Conservation (phyloP, 176 grass and related monocot genomes). For the Areca catechu region DNA sequence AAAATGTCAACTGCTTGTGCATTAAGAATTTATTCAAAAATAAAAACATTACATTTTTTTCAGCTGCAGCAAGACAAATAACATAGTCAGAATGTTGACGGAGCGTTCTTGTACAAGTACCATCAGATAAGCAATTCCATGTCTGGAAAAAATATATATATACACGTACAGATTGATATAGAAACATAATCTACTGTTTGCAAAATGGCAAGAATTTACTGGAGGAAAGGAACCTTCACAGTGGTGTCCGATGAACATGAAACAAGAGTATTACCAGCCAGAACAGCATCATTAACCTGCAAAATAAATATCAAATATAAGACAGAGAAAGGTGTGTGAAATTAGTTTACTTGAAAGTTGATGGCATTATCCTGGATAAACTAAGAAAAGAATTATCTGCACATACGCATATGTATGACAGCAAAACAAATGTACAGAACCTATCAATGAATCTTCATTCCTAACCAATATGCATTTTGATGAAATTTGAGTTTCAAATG, state of each 20-base stretch:
- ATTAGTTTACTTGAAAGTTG: too few relatives aligned
- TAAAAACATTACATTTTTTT: constrained; percentile 66
- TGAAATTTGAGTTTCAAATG: too few relatives aligned
- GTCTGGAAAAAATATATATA: constrained; percentile 39
- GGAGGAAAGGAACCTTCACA: constrained; percentile 54
- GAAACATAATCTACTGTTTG: neutral
- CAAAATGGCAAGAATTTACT: too few relatives aligned
- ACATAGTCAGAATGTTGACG: constrained; percentile 95
- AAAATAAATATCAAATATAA: constrained; percentile 19
- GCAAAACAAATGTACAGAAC: too few relatives aligned
- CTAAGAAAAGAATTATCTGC: too few relatives aligned
- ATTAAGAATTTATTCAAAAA: too few relatives aligned
- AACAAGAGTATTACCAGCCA: constrained; percentile 77
- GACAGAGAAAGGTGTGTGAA: constrained; percentile 1
- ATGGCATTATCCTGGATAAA: too few relatives aligned
- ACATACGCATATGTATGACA: too few relatives aligned
- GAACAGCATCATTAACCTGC: constrained; percentile 96
- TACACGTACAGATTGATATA: neutral
- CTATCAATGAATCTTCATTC: too few relatives aligned
- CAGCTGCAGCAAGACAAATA: constrained; percentile 76
- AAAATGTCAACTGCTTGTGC: too few relatives aligned
- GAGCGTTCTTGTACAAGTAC: constrained; percentile 65
- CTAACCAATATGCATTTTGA: too few relatives aligned
- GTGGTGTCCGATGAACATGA: constrained; percentile 97
- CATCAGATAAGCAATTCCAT: constrained; percentile 89